Evolutionary conservation across 163 green algal species (phyloP).

Genomic region (Volvox carteri): DNA sequence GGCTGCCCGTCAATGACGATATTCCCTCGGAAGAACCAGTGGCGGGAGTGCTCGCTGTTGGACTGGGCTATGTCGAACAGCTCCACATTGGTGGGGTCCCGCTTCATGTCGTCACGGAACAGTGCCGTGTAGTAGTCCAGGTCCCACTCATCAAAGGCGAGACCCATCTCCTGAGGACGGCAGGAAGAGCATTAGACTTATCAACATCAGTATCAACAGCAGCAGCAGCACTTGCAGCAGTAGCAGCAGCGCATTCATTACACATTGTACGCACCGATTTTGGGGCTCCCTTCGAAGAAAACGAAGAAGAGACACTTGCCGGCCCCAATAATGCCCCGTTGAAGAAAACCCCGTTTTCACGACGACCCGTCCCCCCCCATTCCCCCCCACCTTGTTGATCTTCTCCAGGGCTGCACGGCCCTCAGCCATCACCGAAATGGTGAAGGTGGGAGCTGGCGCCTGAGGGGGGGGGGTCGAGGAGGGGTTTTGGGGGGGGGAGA

Average conservation of each 20-base stretch:
- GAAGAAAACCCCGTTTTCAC: no score
- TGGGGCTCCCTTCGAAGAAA: no score
- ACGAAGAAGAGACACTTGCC: no score
- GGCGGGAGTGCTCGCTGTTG: conserved; percentile 90
- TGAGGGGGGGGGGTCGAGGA: no score
- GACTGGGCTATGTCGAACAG: conserved; percentile 99
- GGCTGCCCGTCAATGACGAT: conserved; percentile 92
- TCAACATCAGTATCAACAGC: no score
- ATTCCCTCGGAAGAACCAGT: conserved; percentile 96
- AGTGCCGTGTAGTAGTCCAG: conserved; percentile 94
- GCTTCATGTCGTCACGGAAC: conserved; percentile 90
- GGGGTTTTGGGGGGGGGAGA: no score
- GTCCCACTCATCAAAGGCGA: conserved; percentile 98
- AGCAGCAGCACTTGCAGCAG: no score
- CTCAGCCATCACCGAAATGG: conserved; percentile 86
- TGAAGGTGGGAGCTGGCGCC: conserved; percentile 86
- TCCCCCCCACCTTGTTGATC: conserved; percentile 84
- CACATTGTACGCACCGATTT: no score
- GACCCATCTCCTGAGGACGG: conserved; percentile 87
- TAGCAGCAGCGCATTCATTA: no score
- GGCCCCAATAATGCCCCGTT: no score
- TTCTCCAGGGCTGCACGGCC: conserved; percentile 90
- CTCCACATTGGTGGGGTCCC: conserved; percentile 98
- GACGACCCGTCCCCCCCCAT: background rate
- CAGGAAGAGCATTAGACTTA: no score